Evolutionary conservation across 2,329 filamentous ascomycete species (phyloP), one percentile per base, ranked within the genome.

Genomic region (Arthrobotrys sphaeroides): DNA sequence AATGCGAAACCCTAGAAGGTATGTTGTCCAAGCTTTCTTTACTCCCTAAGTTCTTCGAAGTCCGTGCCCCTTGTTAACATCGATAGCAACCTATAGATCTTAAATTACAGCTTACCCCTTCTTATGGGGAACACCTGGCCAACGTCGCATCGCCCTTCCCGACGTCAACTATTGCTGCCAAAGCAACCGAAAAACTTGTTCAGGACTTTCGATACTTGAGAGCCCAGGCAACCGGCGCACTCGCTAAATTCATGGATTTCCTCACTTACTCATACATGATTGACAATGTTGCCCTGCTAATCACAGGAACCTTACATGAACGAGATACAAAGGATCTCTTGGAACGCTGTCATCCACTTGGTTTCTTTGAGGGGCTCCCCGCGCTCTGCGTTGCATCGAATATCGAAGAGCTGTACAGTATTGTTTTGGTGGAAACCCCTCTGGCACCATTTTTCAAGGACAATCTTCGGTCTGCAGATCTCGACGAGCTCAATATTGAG

Each of bases 251-350:
- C 83, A 93, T 99, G 88, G 93, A 98, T 83, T 99, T 97, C 84
- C 86, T 99, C 77, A 99, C 95, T 0, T 99, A 99, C 83, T 94
- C 94, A 77, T 99, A 99, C 87, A 99, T 99, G 95, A 99, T 99
- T 84, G 95, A 99, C 85, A 99, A 99, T 81, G 93, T 99, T 62
- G 95, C 96, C 40, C 90, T 99, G 42, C 89, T 99, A 81, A 99
- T 99, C 83, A 99, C 95, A 20, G 95, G 95, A 77, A 99, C 95
- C 10, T 88, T 99, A 28, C 95, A 99, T 84, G 96, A 99, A 85
- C 89, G 95, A 82, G 95, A 99, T 83, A 99, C 95, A 2, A 90
- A 94, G 74, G 95, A 99, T 84, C 88, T 99, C 77, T 85, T 99
- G 64, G 95, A 98, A 82, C 88, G 95, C 83, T 99, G 96, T 84